Base-by-base conservation (phyloP, 371 early-diverging fungal genomes). In the Mucor velutinosus region DNA sequence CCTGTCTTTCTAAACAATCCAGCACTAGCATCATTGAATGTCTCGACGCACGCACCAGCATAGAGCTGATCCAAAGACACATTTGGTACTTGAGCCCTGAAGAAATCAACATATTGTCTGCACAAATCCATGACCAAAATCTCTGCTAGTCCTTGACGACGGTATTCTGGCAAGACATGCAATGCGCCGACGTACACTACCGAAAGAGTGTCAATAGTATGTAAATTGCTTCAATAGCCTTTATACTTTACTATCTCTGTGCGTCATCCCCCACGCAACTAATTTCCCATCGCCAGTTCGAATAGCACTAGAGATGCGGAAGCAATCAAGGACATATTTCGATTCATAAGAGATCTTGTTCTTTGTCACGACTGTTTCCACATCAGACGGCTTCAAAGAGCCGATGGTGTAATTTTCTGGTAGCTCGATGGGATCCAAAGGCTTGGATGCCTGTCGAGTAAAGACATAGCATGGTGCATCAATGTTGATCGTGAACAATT, bases 251-350 rank as follows among this genome's bases (percentile, higher is more conserved):
- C 68, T 35, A 12, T 67, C 62, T 35, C 63, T 27, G 29, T 67
- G 68, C 3, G 68, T 67, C 57, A 67, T 45, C 0, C 43, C 61
- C 70, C 70, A 69, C 7, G 60, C 70, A 43, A 32, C 65, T 15
- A 64, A 64, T 35, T 64, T 65, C 14, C 61, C 45, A 25, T n/a
- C 61, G 15, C 12, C n/a, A 6, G 37, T 66, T 49, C 58, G 45
- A n/a, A 67, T 62, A 14, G 62, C 62, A 19, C 33, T 49, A 0
- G 62, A 58, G 27, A 62, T 33, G 21, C 49, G 58, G 25, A 47
- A 21, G 29, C 68, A 62, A 23, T 62, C 62, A 5, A 58, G 25
- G 1, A 67, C 29, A 58, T 67, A 67, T 5, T 23, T 43, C 7
- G 27, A 3, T 8, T 56, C 58, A 58, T 60, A 67, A 3, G 33